Base-by-base conservation (phyloP, 2,329 filamentous ascomycete species). In the Sclerotinia nivalis region DNA sequence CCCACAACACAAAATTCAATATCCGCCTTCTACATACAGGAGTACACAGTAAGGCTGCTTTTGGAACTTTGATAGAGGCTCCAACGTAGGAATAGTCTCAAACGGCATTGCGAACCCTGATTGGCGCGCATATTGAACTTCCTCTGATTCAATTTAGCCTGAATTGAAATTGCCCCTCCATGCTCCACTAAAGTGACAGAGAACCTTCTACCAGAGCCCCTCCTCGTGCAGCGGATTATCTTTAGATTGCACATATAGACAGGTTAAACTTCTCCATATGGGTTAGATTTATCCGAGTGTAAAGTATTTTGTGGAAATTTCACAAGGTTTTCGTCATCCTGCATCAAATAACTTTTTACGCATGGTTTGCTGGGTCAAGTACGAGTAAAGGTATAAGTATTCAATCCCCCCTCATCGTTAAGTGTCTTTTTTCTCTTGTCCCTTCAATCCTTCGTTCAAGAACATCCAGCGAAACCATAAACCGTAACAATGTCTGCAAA, bases 401-500 rank as follows among this genome's bases (percentile, higher is more conserved):
- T 47, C 20, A 15, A 10, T 28, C 10, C 13, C n/a, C 40, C 40
- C 59, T 28, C 59, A 2, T 54, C 2, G 20, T 28, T 43, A 2
- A 6, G 25, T 18, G 1, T 13, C 10, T 4, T 25, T 22, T 37
- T 8, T 22, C 10, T 54, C 4, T 22, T 49, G 9, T 34, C n/a
- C 37, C 20, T 45, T 45, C 31, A 43, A 34, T 45, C 37, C 22
- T n/a, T 34, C 6, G 4, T 31, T n/a, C 37, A 45, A 66, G 28
- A 43, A 56, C 25, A 25, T 47, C 10, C 25, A n/a, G 18, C 13
- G n/a, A 49, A 43, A 28, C 43, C 40, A 66, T n/a, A 31, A 67
- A 34, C n/a, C 60, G 45, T 20, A 40, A 71, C 34, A 50, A 80
- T 79, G 79, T 73, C 75, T 69, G 65, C 76, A 64, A 78, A 79